Evolutionary conservation across 2,329 filamentous ascomycete genomes (phyloP).

Genomic region (Stromatinia cepivora): DNA sequence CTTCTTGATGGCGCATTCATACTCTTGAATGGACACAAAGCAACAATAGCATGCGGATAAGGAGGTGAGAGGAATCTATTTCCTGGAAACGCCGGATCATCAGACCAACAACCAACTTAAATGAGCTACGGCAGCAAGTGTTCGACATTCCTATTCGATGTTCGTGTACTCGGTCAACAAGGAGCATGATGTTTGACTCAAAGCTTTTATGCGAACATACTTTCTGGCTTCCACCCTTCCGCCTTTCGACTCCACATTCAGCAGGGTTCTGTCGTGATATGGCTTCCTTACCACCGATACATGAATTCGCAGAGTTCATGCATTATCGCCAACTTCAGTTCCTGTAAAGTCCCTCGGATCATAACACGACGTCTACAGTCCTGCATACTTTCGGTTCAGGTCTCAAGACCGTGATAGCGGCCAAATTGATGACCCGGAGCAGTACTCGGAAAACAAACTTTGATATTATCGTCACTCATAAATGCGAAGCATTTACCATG

Average conservation of each 20-base stretch:
- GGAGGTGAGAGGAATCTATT: background rate
- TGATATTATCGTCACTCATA: background rate
- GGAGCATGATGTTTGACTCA: background rate
- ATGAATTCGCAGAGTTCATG: background rate
- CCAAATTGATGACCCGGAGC: background rate
- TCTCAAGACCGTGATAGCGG: background rate
- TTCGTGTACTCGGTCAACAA: background rate
- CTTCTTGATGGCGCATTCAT: constrained; percentile 2
- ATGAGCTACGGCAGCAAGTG: background rate
- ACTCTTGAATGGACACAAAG: background rate
- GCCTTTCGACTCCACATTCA: background rate
- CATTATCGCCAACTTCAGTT: background rate
- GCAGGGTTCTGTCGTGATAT: background rate
- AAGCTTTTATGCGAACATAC: background rate
- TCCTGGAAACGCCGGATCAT: background rate
- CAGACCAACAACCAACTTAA: background rate
- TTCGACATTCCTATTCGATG: background rate
- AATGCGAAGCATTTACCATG: background rate
- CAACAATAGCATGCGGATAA: background rate
- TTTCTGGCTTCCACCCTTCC: background rate
- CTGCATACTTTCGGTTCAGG: background rate
- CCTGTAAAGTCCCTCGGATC: background rate
- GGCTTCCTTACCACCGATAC: background rate
- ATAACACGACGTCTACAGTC: background rate
- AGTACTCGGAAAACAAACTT: background rate